Evolutionary conservation across 2,329 filamentous ascomycete genomes (phyloP), one percentile per base, ranked within the genome.

Genomic region (Fusarium denticulatum): DNA sequence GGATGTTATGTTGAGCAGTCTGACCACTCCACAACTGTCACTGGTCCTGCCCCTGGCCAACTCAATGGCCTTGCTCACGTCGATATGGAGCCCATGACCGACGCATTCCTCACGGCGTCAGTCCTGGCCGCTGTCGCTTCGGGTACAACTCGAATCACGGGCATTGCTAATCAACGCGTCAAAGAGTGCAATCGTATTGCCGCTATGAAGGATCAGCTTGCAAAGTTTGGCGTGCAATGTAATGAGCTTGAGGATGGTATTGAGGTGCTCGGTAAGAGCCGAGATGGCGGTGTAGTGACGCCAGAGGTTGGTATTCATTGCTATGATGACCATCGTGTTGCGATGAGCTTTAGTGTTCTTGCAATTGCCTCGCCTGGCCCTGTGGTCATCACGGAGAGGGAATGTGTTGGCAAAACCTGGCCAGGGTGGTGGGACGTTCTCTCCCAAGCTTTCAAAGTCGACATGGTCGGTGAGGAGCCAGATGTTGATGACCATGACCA

Each of bases 41-140:
- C 93, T 14, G 96, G 96, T 3, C 96, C 96, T n/a, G 83, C 89
- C 6, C 83, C 87, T 62, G 96, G 96, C 16, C 83, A 88, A 22
- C 85, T 99, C 43, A 91, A 91, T 76, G 92, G 94, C 2, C 85
- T 99, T 18, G 85, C 91, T 24, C 92, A 96, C 67, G 91, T 99
- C 34, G 95, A 99, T 79, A 99, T 99, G 96, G 96, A 98, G 82
- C 93, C 96, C 3, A 99, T 99, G 96, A 99, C 96, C 0, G 96
- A 99, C 82, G 96, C 96, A 55, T 99, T 99, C 86, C 87, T 99
- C 59, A 98, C 95, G 9, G 96, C 96, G 24, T 97, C 95, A 4
- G 95, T 97, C 9, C 88, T 99, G 52, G 96, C 95, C 32, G 96
- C 96, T 40, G 94, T 97, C 47, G 95, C 96, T 15, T 90, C 89